Conservation (phyloP, 2,329 filamentous ascomycete species). For the Rachicladosporium sp. region DNA sequence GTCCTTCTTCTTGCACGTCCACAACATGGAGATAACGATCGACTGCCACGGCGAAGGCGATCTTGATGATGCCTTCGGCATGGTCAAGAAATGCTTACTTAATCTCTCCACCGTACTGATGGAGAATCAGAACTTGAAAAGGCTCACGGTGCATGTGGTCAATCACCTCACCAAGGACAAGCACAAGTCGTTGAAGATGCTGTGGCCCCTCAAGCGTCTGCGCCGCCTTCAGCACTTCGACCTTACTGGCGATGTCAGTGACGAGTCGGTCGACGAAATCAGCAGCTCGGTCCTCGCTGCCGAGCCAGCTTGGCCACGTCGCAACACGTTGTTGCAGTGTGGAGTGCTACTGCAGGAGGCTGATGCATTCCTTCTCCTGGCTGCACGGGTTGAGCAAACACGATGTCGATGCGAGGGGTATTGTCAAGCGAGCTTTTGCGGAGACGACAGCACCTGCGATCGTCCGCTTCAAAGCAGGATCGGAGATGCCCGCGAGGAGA, state of each 20-base stretch:
- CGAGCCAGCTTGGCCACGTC: background rate
- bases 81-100: constrained; percentile 1
- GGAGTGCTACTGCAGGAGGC: background rate
- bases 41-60: background rate
- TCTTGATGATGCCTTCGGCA: background rate
- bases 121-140: constrained; percentile 6
- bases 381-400: no score
- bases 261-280: background rate
- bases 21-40: background rate
- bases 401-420: no score
- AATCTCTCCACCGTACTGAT: constrained; percentile 9
- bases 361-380: background rate
- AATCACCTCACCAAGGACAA: background rate
- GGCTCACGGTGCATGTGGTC: constrained; percentile 2
- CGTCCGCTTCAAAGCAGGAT: no score
- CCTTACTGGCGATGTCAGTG: constrained; percentile 3
- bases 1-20: background rate
- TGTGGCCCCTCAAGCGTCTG: constrained; percentile 8
- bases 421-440: no score
- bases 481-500: no score
- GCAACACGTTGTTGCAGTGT: constrained; percentile 4
- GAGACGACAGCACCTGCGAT: no score
- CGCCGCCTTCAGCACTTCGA: constrained; percentile 1
- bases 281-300: constrained; percentile 1
- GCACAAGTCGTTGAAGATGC: background rate